Conservation (phyloP, 768 basidiomycete species). For the Termitomyces sp. region DNA sequence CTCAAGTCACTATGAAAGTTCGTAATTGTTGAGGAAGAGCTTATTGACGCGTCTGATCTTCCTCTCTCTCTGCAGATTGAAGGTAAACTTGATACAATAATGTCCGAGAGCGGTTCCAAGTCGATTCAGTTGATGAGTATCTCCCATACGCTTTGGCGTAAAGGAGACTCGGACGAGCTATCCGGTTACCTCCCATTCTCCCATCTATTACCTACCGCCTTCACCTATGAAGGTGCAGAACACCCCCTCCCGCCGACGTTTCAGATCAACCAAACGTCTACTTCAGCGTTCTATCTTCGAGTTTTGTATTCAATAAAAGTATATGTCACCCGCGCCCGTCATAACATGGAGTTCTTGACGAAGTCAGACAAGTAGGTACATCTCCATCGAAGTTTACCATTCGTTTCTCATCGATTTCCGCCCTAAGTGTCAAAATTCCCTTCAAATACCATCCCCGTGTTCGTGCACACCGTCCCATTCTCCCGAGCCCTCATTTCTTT, state of each 20-base stretch:
- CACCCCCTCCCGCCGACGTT: conserved; percentile 51
- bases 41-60: conserved; percentile 2
- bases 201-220: conserved; percentile 44
- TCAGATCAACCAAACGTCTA: conserved; percentile 27
- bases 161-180: conserved; percentile 17
- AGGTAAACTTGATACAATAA: conserved; percentile 39
- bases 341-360: conserved; percentile 43
- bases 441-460: conserved; percentile 54
- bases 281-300: conserved; percentile 38
- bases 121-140: conserved; percentile 32
- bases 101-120: conserved; percentile 37
- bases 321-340: conserved; percentile 34
- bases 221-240: conserved; percentile 31
- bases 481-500: conserved; percentile 48
- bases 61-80: conserved; percentile 31
- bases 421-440: conserved; percentile 43
- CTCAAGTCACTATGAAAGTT: conserved; percentile 47
- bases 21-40: conserved; percentile 8
- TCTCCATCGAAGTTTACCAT: background rate
- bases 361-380: conserved; percentile 43
- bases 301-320: conserved; percentile 48
- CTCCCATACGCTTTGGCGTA: conserved; percentile 34
- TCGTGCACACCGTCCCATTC: conserved; percentile 54
- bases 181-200: conserved; percentile 42
- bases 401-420: background rate